These are phyloP conservation scores for Fusarium bactridioides DNA, from an alignment of 2,329 filamentous ascomycete genomes.

Conservation along the genomic window DNA sequence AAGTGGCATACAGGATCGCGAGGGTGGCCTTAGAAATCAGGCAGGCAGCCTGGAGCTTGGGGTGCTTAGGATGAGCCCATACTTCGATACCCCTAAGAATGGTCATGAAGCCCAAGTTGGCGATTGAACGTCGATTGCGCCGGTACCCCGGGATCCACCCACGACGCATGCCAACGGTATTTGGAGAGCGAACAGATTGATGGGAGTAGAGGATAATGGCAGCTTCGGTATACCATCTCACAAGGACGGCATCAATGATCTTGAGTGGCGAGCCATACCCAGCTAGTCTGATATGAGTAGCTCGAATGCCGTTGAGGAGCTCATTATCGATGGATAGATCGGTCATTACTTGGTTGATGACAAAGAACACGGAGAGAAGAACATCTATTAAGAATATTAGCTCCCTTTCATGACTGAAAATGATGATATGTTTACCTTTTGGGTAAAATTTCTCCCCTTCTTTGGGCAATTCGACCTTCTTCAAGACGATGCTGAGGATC, in stretches of 20 bases:
- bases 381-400: background rate
- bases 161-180: background rate
- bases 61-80: constrained; percentile 10
- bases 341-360: background rate
- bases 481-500: background rate
- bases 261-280: background rate
- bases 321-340: constrained; percentile 4
- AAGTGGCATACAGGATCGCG: constrained; percentile 32
- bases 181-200: background rate
- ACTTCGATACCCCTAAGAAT: constrained; percentile 33
- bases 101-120: constrained; percentile 39
- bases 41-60: constrained; percentile 22
- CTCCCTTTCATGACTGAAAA: background rate
- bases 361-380: background rate
- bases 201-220: background rate
- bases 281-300: background rate
- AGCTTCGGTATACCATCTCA: constrained; percentile 5
- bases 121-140: background rate
- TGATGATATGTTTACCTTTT: background rate
- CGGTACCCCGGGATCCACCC: background rate
- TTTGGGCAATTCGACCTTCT: background rate
- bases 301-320: background rate
- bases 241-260: constrained; percentile 1
- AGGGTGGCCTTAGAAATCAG: constrained; percentile 30
- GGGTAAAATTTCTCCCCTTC: background rate